Evolutionary conservation across 805 yeast species (phyloP), one percentile per base, ranked within the genome.

Genomic region (Lipomyces spencermartinsiae): DNA sequence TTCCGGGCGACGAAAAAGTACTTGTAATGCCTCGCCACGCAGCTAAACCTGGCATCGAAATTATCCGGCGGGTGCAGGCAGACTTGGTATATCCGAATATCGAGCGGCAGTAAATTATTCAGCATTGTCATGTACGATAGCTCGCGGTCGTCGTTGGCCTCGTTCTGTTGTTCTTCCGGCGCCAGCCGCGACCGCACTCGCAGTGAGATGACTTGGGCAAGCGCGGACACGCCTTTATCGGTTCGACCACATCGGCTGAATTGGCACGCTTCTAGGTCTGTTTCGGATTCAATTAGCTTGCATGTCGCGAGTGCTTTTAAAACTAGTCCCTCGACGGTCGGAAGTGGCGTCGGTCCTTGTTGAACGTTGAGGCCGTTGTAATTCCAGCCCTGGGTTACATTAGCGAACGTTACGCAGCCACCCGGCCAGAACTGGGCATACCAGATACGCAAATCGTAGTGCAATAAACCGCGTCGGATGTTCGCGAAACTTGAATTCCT

Each of bases 221-320:
- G 86, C 0, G 99, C 99, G 80, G 97, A 91, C 14, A 94, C 98
- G n/a, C 98, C 98, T 72, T 86, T 87, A 75, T 94, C 98, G 0
- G 98, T 94, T 74, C 98, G 83, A 0, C 98, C 98, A 80, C 98
- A 95, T 70, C 98, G 82, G 72, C 96, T 90, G 77, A 93, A 93
- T 14, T 85, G 83, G 75, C 89, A 91, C 1, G 86, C 87, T 7
- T 80, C 80, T 0, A 92, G 89, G 25, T 86, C 88, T 29, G 58
- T 59, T 19, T 65, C 73, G n/a, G 60, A 84, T 74, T 1, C 86
- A 10, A 95, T 87, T 68, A 95, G 77, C 71, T 84, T 87, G 35
- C 94, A 87, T 70, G 83, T 86, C 59, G 83, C 80, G 78, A 95
- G 77, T 0, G 97, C 97, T 54, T 89, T 84, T 54, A 95, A 77